These are phyloP conservation scores for Tuber aestivum DNA, from an alignment of 495 filamentous ascomycete species.

Conservation along the genomic window DNA sequence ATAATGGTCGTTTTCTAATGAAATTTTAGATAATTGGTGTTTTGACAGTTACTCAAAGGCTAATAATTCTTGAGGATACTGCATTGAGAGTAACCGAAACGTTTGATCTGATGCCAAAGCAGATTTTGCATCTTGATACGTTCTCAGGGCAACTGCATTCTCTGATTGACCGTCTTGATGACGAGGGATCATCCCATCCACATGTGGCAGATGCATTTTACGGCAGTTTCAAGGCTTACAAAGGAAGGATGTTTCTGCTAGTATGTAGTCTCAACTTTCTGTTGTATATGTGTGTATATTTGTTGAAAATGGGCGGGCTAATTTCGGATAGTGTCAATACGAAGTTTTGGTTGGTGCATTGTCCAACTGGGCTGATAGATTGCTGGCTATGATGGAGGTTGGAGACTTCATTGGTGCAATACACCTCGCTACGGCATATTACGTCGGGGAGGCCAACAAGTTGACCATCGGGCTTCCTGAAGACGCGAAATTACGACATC, in stretches of 20 bases:
- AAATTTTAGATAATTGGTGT: conserved; percentile 60
- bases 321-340: conserved; percentile 58
- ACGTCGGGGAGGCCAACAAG: conserved; percentile 79
- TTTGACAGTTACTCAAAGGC: conserved; percentile 83
- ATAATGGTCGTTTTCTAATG: conserved; percentile 25
- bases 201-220: conserved; percentile 96
- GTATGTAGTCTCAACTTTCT: conserved; percentile 18
- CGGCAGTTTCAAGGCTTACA: conserved; percentile 94
- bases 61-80: conserved; percentile 86
- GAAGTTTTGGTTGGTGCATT: conserved; percentile 82
- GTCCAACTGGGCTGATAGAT: conserved; percentile 96
- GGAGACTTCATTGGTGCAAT: conserved; percentile 92
- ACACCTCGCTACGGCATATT: conserved; percentile 81
- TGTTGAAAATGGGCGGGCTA: conserved; percentile 8
- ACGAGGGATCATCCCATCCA: conserved; percentile 83
- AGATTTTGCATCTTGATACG: conserved; percentile 83
- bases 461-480: conserved; percentile 89
- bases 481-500: conserved; percentile 66
- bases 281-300: neutral
- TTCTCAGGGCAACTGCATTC: conserved; percentile 77
- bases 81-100: conserved; percentile 85
- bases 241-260: conserved; percentile 84
- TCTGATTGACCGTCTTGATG: conserved; percentile 81
- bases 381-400: conserved; percentile 92
- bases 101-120: conserved; percentile 83